Evolutionary conservation across 768 basidiomycete genomes (phyloP).

Genomic region (Mycena sanguinolenta): DNA sequence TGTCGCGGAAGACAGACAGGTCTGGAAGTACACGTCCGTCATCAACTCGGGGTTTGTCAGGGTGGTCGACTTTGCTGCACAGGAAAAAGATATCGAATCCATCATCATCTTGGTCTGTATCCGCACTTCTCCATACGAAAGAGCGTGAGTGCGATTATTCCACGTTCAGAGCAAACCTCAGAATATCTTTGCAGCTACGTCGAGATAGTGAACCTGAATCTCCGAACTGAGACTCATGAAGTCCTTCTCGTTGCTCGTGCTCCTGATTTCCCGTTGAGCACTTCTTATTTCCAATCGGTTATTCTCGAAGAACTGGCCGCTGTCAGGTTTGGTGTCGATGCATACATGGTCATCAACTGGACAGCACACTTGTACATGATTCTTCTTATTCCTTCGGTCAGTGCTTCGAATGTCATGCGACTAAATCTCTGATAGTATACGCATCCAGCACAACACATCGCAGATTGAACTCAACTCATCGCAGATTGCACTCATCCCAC

Average conservation of each 20-base stretch:
- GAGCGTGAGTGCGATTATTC: not conserved
- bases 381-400: not conserved
- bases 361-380: not conserved
- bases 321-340: not conserved
- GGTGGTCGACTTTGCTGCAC: conserved; percentile 1
- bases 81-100: conserved; percentile 1
- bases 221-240: not conserved
- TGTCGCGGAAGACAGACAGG: not conserved
- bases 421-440: not conserved
- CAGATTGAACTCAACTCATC: too few relatives aligned
- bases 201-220: not conserved
- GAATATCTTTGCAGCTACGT: not conserved
- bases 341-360: not conserved
- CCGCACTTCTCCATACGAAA: not conserved
- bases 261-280: not conserved
- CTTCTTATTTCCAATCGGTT: not conserved
- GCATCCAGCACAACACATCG: not conserved
- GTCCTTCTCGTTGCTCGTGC: not conserved
- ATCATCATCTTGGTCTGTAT: conserved; percentile 2
- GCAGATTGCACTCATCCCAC: not conserved
- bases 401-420: not conserved
- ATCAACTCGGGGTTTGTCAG: not conserved
- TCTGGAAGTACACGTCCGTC: not conserved
- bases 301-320: not conserved
- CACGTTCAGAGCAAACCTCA: too few relatives aligned